phyloP scores from a whole-genome alignment of 805 yeast genomes.

The Ogataea methylovora region DNA sequence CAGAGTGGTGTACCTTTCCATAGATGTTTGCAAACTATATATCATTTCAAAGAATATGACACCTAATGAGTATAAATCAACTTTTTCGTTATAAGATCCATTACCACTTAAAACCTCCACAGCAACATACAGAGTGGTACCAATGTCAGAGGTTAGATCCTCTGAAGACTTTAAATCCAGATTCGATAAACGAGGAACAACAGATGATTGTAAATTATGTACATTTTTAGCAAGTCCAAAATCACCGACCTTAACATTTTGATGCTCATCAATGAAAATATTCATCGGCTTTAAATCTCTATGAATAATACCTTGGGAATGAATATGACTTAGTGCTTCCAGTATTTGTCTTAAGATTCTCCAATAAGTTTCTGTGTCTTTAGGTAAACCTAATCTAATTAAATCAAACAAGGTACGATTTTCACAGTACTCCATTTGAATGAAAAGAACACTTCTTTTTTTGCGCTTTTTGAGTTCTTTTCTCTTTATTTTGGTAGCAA shows the following conservation, averaged over 20 bases:
- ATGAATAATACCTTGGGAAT: conserved; percentile 89
- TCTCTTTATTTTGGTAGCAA: neutral
- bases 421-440: conserved; percentile 98
- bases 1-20: conserved; percentile 84
- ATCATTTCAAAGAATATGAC: conserved; percentile 95
- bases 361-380: conserved; percentile 79
- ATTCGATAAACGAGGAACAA: conserved; percentile 12
- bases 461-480: conserved; percentile 19
- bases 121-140: conserved; percentile 91
- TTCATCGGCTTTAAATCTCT: conserved; percentile 94
- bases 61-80: conserved; percentile 93
- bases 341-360: conserved; percentile 77
- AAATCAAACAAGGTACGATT: conserved; percentile 83
- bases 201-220: conserved; percentile 35
- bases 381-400: conserved; percentile 68
- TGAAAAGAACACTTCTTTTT: conserved; percentile 66
- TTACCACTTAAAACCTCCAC: conserved; percentile 72
- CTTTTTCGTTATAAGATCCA: conserved; percentile 82
- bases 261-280: conserved; percentile 84
- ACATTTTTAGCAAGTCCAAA: conserved; percentile 94
- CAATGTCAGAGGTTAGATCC: conserved; percentile 86
- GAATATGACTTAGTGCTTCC: conserved; percentile 88
- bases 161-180: conserved; percentile 33
- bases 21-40: conserved; percentile 74
- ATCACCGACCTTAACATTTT: conserved; percentile 91